Evolutionary conservation across 2,329 filamentous ascomycete species (phyloP), one percentile per base, ranked within the genome.

Genomic region (Aspergillus unguis): DNA sequence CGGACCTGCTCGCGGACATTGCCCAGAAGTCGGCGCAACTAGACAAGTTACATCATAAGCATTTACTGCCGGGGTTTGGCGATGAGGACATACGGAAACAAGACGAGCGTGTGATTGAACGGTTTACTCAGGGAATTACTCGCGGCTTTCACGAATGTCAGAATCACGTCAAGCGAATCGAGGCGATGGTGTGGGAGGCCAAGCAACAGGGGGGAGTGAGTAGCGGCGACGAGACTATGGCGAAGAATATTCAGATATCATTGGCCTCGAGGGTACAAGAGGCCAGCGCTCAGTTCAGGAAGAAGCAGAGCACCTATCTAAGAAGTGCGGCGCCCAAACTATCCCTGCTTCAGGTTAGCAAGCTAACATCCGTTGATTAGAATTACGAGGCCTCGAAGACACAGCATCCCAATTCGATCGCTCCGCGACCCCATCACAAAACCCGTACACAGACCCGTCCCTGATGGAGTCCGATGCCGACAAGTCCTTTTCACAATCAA

Each of bases 251-350:
- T 54, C 92, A 97, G 71, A 90, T 95, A 59, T 94, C 89, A 11
- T 80, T 97, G 36, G 94, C 94, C 0, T 80, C 89, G 1, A 81
- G 90, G 56, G 90, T 97, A 0, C 92, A 96, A 71, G 92, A 97
- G 62, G 87, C 90, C 44, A 96, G 92, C 75, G 88, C 94, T 29
- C 81, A 83, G 57, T 99, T 99, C 70, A 84, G 94, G 65, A 99
- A 97, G 80, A 97, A 96, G 77, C 94, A 99, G 77, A 92, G 92
- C 68, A 87, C 87, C 47, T 99, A 99, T 73, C 75, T 99, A 48
- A 96, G 95, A 75, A 96, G 91, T 95, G 78, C 65, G 75, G 61
- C 11, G 36, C 10, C 28, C 27, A 25, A 11, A 5, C 5, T 17
- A 37, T 27, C 27, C 26, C 40, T 28, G 38, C 23, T 28, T 27